Base-by-base conservation (phyloP, 371 early-diverging fungal genomes). In the Mucor ambiguus region DNA sequence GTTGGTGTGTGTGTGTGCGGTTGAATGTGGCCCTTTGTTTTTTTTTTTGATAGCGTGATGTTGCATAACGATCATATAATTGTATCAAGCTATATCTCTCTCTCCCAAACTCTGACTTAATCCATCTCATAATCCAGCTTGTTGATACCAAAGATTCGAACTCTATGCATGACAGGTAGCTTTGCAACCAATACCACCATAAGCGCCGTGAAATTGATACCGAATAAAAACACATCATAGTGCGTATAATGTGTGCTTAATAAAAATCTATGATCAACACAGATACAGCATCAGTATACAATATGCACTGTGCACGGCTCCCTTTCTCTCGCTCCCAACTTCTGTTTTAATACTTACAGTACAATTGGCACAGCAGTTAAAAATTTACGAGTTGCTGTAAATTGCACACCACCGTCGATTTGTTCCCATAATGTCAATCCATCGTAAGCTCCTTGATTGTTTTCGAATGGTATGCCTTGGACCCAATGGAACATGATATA, bases 371-470 rank as follows among this genome's bases (percentile, higher is more conserved):
- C 85, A 4, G 91, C 90, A 10, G 95, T 95, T 48, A 96, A 80
- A 76, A 92, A 98, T 77, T 98, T 98, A 65, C 95, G 92, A 22
- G 97, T 90, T 9, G 96, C 95, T 11, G 98, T 97, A 76, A 96
- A 96, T 71, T 96, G 96, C 24, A 85, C 91, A 56, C 97, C 97
- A 61, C 92, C 89, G 76, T 98, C 98, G 64, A 98, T 95, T 82
- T 98, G 98, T 79, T 98, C 98, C 98, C 98, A 98, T 52, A 98
- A 83, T 8, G 97, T 97, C 62, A 96, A 82, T 35, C 92, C 93
- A 70, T 92, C 94, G 71, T 89, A 95, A 18, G 93, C 96, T 58
- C 95, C 95, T 76, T 96, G 96, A 70, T 96, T 91, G 48, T 94
- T 89, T 58, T 92, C 92, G 70, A 95, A 97, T n/a, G 98, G 98